Evolutionary conservation across 768 basidiomycete genomes (phyloP).

Genomic region (Mycena vitilis): DNA sequence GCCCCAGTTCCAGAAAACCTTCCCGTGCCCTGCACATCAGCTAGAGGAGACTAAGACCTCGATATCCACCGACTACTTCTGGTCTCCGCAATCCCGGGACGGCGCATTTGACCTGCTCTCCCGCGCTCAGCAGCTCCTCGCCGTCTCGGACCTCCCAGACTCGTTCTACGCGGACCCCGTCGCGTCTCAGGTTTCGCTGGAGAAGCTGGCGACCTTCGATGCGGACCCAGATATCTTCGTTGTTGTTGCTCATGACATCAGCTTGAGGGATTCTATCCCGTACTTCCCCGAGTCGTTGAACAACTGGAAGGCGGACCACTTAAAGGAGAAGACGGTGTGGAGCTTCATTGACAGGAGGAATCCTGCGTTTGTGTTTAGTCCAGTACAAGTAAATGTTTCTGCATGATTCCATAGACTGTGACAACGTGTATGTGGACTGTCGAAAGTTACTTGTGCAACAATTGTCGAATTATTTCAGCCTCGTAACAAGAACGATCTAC

Average conservation of each 20-base stretch:
- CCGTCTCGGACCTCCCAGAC: slow-evolving; percentile 1
- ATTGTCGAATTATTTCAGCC: no score
- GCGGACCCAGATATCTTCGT: slow-evolving; percentile 13
- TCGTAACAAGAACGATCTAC: no score
- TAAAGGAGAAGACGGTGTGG: slow-evolving; percentile 12
- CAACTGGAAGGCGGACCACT: slow-evolving; percentile 1
- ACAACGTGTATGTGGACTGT: no score
- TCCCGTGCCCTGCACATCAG: slow-evolving; percentile 4
- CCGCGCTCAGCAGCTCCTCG: no score
- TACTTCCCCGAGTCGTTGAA: slow-evolving; percentile 8
- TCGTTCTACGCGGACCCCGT: slow-evolving; percentile 11
- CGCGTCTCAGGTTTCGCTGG: slow-evolving; percentile 3
- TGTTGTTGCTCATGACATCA: slow-evolving; percentile 4
- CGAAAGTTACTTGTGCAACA: no score
- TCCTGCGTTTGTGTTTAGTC: slow-evolving; percentile 15
- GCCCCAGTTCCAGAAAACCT: slow-evolving; percentile 9
- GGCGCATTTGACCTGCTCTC: no score
- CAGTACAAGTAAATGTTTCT: not conserved
- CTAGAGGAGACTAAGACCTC: not conserved
- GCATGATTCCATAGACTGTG: no score
- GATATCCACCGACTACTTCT: slow-evolving; percentile 7
- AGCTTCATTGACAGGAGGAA: not conserved
- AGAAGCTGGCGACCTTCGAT: slow-evolving; percentile 12
- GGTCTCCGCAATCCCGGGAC: no score
- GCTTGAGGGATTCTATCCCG: not conserved